A percentile compares a stretch with the other conserved stretches of the same genome.
These are phyloP conservation scores for Wallacemonas sp. DNA, from an alignment of 208 protist genomes.

Conservation along the genomic window DNA sequence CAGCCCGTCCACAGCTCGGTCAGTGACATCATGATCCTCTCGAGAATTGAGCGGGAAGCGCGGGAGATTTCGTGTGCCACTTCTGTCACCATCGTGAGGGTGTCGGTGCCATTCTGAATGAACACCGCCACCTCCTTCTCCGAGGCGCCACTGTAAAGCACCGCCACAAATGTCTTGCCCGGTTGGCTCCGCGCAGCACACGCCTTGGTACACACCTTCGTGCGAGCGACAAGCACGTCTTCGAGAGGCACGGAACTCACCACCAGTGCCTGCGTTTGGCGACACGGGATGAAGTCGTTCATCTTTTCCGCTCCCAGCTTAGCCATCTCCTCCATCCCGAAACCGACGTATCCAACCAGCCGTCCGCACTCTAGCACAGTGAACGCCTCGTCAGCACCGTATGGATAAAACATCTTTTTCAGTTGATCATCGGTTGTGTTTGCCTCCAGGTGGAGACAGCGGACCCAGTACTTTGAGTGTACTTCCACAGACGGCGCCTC, in stretches of 20 bases:
- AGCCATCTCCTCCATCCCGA: conserved; percentile 65
- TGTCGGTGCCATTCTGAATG: conserved; percentile 18
- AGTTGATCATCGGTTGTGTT: conserved; percentile 52
- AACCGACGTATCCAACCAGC: conserved; percentile 73
- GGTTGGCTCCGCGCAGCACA: not conserved
- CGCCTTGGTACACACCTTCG: not conserved
- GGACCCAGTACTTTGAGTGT: conserved; percentile 59
- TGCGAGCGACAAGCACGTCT: conserved; percentile 44
- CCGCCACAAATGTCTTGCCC: conserved; percentile 26
- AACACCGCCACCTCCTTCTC: conserved; percentile 25
- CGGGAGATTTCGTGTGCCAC: conserved; percentile 45
- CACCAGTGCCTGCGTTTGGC: conserved; percentile 58
- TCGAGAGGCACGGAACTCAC: conserved; percentile 47
- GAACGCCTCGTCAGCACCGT: conserved; percentile 82
- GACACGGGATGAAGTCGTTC: conserved; percentile 77
- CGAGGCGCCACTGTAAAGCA: conserved; percentile 25
- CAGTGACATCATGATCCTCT: conserved; percentile 38
- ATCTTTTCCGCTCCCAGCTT: conserved; percentile 72
- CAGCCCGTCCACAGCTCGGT: conserved; percentile 26
- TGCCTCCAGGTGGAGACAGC: conserved; percentile 49
- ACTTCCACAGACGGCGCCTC: conserved; percentile 16
- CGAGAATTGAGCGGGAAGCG: conserved; percentile 35
- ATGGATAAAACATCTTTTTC: conserved; percentile 80
- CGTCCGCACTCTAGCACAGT: conserved; percentile 14
- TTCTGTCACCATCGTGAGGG: conserved; percentile 33